Evolutionary conservation across 2,329 filamentous ascomycete genomes (phyloP).

Genomic region (Aspergillus sp.): DNA sequence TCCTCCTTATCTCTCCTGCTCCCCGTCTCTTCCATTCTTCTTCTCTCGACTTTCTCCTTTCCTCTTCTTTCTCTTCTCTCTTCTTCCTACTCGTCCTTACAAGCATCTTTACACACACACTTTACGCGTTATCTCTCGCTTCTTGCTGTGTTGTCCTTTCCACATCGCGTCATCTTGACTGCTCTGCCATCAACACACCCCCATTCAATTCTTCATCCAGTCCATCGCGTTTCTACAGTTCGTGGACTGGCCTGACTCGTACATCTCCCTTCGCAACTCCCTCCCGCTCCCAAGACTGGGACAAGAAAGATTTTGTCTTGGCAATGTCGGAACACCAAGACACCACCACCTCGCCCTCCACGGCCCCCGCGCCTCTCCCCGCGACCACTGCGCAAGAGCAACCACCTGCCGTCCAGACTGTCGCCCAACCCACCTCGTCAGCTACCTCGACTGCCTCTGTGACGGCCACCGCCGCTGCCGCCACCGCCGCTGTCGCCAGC

Average conservation of each 20-base stretch:
- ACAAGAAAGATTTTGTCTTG: constrained; percentile 36
- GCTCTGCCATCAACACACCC: not conserved
- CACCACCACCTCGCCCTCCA: constrained; percentile 24
- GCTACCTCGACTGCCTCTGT: constrained; percentile 29
- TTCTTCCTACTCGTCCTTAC: constrained; percentile 7
- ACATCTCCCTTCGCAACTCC: not conserved
- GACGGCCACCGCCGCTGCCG: constrained; percentile 33
- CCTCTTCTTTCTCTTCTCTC: constrained; percentile 7
- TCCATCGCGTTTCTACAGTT: too few relatives aligned
- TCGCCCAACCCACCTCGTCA: constrained; percentile 23
- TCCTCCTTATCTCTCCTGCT: constrained; percentile 7
- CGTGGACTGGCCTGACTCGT: too few relatives aligned
- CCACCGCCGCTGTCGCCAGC: constrained; percentile 35
- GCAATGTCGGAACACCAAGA: constrained; percentile 41
- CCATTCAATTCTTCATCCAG: not conserved
- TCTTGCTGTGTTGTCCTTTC: not conserved
- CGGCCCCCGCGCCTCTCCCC: constrained; percentile 20
- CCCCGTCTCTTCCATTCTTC: constrained; percentile 7
- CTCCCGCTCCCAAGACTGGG: constrained; percentile 31
- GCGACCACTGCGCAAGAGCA: constrained; percentile 24
- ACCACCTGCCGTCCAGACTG: constrained; percentile 14
- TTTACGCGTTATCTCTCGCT: not conserved
- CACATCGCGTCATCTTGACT: not conserved
- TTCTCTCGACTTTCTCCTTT: constrained; percentile 13
- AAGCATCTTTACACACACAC: not conserved